These are phyloP conservation scores for Kodamaea arcana DNA, from an alignment of 1,139 yeast genomes.

Conservation along the genomic window DNA sequence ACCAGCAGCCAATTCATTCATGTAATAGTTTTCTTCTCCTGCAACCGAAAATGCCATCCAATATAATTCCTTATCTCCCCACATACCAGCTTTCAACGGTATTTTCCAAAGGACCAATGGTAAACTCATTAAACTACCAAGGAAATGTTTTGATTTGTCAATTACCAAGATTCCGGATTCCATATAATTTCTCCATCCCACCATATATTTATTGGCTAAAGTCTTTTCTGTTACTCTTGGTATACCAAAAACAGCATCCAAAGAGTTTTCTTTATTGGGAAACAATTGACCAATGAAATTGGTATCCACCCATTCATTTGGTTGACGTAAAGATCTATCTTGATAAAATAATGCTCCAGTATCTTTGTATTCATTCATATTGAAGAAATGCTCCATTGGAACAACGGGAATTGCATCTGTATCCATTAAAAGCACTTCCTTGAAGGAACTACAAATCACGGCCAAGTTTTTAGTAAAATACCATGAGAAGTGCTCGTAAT, in stretches of 20 bases:
- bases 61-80: constrained; percentile 58
- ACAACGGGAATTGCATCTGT: constrained; percentile 54
- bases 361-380: constrained; percentile 24
- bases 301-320: constrained; percentile 44
- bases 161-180: constrained; percentile 54
- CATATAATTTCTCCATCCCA: constrained; percentile 50
- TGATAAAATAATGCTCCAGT: constrained; percentile 36
- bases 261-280: constrained; percentile 30
- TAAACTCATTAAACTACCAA: constrained; percentile 39
- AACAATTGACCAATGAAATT: constrained; percentile 43
- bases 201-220: constrained; percentile 38
- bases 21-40: constrained; percentile 45
- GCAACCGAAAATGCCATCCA: constrained; percentile 50
- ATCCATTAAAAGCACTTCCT: constrained; percentile 49
- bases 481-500: constrained; percentile 30
- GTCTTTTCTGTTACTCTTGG: constrained; percentile 34
- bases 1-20: constrained; percentile 39
- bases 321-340: constrained; percentile 37
- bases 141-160: constrained; percentile 42
- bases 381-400: constrained; percentile 26
- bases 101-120: constrained; percentile 37
- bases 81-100: constrained; percentile 29
- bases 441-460: constrained; percentile 44
- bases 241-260: constrained; percentile 37
- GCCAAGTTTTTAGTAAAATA: constrained; percentile 50